These are phyloP conservation scores for Fusarium sp. DNA, from an alignment of 2,329 filamentous ascomycete species.

Conservation along the genomic window DNA sequence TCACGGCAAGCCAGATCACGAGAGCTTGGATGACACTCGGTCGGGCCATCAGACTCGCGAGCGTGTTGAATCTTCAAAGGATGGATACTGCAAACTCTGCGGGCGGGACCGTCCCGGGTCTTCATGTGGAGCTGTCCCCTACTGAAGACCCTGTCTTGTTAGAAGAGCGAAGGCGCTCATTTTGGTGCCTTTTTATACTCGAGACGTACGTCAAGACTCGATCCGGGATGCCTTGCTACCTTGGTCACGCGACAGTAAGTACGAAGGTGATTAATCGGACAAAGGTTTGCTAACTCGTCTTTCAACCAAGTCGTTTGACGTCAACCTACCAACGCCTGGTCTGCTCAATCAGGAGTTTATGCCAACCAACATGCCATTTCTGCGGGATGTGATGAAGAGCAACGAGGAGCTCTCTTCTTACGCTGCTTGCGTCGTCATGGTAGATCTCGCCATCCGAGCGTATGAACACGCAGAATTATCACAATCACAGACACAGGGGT, in stretches of 20 bases:
- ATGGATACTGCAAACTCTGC: neutral
- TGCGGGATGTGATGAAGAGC: neutral
- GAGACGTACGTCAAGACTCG: neutral
- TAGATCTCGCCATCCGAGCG: neutral
- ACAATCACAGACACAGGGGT: neutral
- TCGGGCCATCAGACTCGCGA: neutral
- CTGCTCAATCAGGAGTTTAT: accelerated
- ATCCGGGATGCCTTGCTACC: neutral
- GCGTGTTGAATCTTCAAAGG: neutral
- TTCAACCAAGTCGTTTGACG: neutral
- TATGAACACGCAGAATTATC: neutral
- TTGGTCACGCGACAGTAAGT: neutral
- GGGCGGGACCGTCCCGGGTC: neutral
- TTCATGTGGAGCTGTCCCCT: neutral
- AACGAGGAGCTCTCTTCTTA: neutral
- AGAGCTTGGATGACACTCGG: neutral
- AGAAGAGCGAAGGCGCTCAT: neutral
- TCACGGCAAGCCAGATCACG: neutral
- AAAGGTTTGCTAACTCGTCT: no score
- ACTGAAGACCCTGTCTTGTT: neutral
- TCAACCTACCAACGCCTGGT: neutral
- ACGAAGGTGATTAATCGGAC: no score
- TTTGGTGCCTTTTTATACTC: neutral
- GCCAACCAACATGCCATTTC: neutral
- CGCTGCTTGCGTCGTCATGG: neutral